These are phyloP conservation scores for Cryptococcus neoformans DNA, from an alignment of 1,284 basidiomycete genomes.

Conservation along the genomic window DNA sequence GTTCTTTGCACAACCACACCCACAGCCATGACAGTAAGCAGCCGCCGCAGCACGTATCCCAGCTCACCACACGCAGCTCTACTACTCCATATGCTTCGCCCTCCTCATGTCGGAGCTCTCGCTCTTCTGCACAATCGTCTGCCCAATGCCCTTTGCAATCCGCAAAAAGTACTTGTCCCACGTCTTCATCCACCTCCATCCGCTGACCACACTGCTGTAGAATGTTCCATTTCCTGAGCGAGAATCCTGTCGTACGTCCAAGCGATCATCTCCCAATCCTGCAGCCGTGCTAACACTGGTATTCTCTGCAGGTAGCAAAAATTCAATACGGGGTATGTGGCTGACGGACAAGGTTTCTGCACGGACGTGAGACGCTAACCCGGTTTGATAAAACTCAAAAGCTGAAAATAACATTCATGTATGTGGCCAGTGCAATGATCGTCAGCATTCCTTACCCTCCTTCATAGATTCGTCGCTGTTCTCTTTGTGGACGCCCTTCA, in stretches of 20 bases:
- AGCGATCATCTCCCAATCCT: too few relatives aligned
- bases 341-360: not conserved
- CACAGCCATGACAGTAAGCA: constrained; percentile 12
- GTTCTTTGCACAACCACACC: too few relatives aligned
- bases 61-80: constrained; percentile 27
- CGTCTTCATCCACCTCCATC: not conserved
- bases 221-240: constrained; percentile 50
- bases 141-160: constrained; percentile 49
- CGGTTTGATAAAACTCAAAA: constrained; percentile 5
- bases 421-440: constrained; percentile 24
- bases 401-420: constrained; percentile 95
- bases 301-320: constrained; percentile 48
- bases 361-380: constrained; percentile 12
- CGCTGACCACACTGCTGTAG: constrained; percentile 13
- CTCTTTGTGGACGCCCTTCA: constrained; percentile 74
- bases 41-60: not conserved
- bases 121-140: constrained; percentile 45
- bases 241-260: constrained; percentile 46
- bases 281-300: constrained; percentile 9
- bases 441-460: too few relatives aligned
- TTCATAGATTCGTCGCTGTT: constrained; percentile 73
- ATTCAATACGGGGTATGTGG: constrained; percentile 52
- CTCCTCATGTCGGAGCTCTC: constrained; percentile 46
- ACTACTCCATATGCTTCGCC: constrained; percentile 47
- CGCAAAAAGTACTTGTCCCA: constrained; percentile 9